Conservation (phyloP, 1,284 basidiomycete genomes). For the Schizophyllum commune region DNA sequence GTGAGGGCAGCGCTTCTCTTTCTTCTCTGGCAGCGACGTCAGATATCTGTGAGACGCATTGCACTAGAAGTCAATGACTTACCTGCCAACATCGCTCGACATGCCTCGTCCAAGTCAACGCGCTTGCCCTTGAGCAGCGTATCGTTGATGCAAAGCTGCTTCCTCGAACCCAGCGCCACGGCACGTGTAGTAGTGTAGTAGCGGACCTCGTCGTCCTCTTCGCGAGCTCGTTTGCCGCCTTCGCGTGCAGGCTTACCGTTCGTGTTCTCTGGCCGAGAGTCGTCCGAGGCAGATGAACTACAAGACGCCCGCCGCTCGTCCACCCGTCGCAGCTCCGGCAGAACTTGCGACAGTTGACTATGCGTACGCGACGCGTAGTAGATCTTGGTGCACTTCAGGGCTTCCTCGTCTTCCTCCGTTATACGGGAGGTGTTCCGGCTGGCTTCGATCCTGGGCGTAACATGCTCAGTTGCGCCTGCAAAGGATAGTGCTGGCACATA, state of each 20-base stretch:
- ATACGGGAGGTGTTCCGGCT: slow-evolving; percentile 12
- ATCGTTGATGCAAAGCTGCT: slow-evolving; percentile 92
- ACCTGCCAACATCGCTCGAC: slow-evolving; percentile 83
- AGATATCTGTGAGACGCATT: background rate
- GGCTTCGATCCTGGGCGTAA: slow-evolving; percentile 22
- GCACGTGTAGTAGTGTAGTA: slow-evolving; percentile 37
- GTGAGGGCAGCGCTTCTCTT: slow-evolving; percentile 66
- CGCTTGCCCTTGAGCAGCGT: slow-evolving; percentile 49
- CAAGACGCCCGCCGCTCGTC: slow-evolving; percentile 13
- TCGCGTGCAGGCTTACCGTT: no score
- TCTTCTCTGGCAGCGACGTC: slow-evolving; percentile 37
- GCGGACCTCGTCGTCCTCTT: slow-evolving; percentile 15
- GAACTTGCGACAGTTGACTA: slow-evolving; percentile 87
- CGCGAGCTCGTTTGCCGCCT: slow-evolving; percentile 21
- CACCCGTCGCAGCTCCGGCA: slow-evolving; percentile 79
- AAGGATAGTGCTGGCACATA: slow-evolving; percentile 36
- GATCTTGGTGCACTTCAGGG: slow-evolving; percentile 70
- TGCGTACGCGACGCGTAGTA: slow-evolving; percentile 95
- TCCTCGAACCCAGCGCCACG: slow-evolving; percentile 85
- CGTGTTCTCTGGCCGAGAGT: no score
- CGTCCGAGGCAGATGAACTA: no score
- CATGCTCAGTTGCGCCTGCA: no score
- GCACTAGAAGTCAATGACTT: slow-evolving; percentile 4
- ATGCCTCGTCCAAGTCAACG: slow-evolving; percentile 88
- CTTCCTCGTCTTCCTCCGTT: slow-evolving; percentile 29